Evolutionary conservation across 441 rosid genomes (phyloP).

Genomic region (Arabidopsis lyrata): DNA sequence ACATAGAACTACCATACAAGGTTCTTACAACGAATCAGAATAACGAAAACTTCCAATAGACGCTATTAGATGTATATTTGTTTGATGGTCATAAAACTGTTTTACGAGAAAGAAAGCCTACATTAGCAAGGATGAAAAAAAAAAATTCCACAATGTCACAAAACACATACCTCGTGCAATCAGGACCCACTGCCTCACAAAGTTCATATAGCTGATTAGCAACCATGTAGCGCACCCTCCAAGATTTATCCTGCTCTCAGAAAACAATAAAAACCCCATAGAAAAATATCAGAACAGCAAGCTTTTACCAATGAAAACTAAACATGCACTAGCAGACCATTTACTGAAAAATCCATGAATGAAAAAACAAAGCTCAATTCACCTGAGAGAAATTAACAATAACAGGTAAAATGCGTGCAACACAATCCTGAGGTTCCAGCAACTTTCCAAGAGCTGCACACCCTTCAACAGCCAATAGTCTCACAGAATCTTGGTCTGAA

Average conservation of each 20-base stretch:
- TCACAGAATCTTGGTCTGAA: slow-evolving; percentile 97
- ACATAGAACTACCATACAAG: not conserved
- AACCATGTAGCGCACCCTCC: slow-evolving; percentile 99
- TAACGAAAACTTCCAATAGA: not conserved
- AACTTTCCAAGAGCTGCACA: slow-evolving; percentile 98
- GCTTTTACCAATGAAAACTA: not conserved
- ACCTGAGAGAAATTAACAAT: slow-evolving; percentile 98
- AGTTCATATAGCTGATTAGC: slow-evolving; percentile 96
- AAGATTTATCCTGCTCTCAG: slow-evolving; percentile 83
- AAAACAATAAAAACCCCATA: slow-evolving; percentile 16
- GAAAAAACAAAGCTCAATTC: slow-evolving; percentile 18
- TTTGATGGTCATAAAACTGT: slow-evolving; percentile 9
- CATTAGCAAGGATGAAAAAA: slow-evolving; percentile 5
- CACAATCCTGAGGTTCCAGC: slow-evolving; percentile 95
- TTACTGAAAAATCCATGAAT: too few relatives aligned
- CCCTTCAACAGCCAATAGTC: slow-evolving; percentile 95
- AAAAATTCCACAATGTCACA: not conserved
- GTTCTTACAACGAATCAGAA: not conserved
- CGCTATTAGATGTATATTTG: not conserved
- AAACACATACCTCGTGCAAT: slow-evolving; percentile 73
- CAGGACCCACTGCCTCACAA: slow-evolving; percentile 98
- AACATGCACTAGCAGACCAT: not conserved
- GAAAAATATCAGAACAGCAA: slow-evolving; percentile 16
- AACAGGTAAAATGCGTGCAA: slow-evolving; percentile 90
- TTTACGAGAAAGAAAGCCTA: slow-evolving; percentile 7